Percentiles rank a stretch among this genome's conserved stretches.
phyloP scores from a whole-genome alignment of 768 basidiomycete species.

The Glaciozyma antarctica region DNA sequence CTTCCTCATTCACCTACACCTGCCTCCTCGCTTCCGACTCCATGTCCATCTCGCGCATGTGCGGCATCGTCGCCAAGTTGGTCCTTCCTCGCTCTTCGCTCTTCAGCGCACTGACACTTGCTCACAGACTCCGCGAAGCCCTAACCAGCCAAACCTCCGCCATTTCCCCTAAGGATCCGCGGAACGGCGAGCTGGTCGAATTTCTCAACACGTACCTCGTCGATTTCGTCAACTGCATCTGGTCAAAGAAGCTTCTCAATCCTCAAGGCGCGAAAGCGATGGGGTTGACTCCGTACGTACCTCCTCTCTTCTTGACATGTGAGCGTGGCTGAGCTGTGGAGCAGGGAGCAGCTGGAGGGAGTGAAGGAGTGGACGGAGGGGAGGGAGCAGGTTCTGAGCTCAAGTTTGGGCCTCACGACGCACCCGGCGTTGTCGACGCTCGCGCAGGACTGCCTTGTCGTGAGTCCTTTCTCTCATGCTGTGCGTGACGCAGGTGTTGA shows the following conservation, averaged over 20 bases:
- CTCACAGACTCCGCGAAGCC: slow-evolving; percentile 14
- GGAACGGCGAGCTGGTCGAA: not conserved
- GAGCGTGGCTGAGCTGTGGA: not conserved
- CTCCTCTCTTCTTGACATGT: not conserved
- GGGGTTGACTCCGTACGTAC: slow-evolving; percentile 4
- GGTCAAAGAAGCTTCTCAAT: slow-evolving; percentile 10
- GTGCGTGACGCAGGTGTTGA: not conserved
- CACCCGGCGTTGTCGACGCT: slow-evolving; percentile 11
- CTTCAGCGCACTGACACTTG: not conserved
- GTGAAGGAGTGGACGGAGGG: not conserved
- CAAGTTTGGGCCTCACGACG: slow-evolving; percentile 1
- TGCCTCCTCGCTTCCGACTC: slow-evolving; percentile 9
- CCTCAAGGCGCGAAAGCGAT: not conserved
- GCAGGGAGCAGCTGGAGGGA: slow-evolving; percentile 5
- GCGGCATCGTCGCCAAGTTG: slow-evolving; percentile 9
- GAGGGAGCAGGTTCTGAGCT: not conserved
- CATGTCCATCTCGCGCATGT: slow-evolving; percentile 8
- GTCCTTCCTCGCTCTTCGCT: not conserved
- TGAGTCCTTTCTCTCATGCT: not conserved
- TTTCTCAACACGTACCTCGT: slow-evolving; percentile 10
- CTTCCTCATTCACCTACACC: not conserved
- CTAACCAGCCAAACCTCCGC: slow-evolving; percentile 11
- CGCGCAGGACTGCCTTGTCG: not conserved
- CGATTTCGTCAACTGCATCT: slow-evolving; percentile 12
- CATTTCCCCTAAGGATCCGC: not conserved